Evolutionary conservation across 805 yeast species (phyloP), one percentile per base, ranked within the genome.

Genomic region (Lachancea mirantina): DNA sequence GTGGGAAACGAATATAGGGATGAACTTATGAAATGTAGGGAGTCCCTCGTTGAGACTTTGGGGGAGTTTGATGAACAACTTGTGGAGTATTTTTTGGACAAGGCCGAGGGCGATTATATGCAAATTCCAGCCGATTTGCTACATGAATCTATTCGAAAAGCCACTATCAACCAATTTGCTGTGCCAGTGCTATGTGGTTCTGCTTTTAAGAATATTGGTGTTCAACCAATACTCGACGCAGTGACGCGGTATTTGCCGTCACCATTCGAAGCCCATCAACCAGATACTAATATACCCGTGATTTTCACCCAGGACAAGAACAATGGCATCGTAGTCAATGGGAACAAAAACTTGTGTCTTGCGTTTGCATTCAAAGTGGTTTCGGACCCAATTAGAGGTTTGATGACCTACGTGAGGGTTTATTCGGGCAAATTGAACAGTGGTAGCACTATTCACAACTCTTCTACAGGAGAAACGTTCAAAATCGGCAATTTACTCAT

Each of bases 141-240:
- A n/a, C 71, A 68, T 26, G 46, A 51, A 10, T 79, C 94, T 0
- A 67, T 92, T 6, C 64, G 83, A 32, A 62, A 59, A 15, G 76
- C 82, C 2, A 83, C 95, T 0, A 42, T 84, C 5, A 53, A 55
- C 1, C 68, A 71, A 29, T 56, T 61, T 23, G 67, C 84, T 1
- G 71, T 79, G 0, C 96, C 98, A 0, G 83, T 92, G 0, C 59
- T 88, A 22, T 87, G 96, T 57, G 98, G 98, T 8, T 83, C 96
- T 2, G 82, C 95, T 34, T 92, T 89, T 59, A 72, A 69, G 44
- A 89, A 89, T 54, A 82, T 89, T 28, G 98, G 98, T 16, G 95
- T 92, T 2, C 97, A 92, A 53, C 96, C 97, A 1, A 62, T 92
- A 30, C 59, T 92, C 58, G 96, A 89, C 57, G 88, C 94, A 0